Percentiles rank a stretch among this genome's conserved stretches.
phyloP scores from a whole-genome alignment of 176 grass and related monocot genomes.

The Avena atlantica region DNA sequence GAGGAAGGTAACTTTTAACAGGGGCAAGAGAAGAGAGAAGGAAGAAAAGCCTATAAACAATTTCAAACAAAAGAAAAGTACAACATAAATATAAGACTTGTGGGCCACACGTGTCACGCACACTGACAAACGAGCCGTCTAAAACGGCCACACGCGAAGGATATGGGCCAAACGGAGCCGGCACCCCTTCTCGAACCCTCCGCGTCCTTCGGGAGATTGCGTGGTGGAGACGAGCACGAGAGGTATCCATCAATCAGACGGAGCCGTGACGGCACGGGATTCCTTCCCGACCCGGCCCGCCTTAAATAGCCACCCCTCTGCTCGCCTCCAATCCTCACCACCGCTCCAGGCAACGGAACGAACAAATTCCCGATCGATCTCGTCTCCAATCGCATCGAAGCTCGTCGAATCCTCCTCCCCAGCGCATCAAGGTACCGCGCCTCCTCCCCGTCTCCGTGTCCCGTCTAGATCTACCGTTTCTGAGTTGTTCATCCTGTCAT shows the following conservation, averaged over 20 bases:
- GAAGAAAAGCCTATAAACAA: too few species aligned
- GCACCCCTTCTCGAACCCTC: neutral
- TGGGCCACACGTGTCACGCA: too few species aligned
- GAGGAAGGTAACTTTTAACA: too few species aligned
- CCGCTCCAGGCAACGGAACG: neutral
- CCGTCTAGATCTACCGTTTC: neutral
- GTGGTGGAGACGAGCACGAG: neutral
- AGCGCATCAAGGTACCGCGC: neutral
- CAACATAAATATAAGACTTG: too few species aligned
- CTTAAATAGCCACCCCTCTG: constrained; percentile 4
- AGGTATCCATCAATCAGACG: neutral
- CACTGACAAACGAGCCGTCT: too few species aligned
- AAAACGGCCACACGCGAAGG: neutral
- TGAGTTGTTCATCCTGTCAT: neutral
- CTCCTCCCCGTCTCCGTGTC: neutral
- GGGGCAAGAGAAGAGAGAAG: too few species aligned
- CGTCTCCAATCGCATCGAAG: neutral
- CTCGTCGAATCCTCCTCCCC: neutral
- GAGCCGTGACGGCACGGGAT: constrained; percentile 39
- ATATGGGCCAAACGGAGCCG: neutral
- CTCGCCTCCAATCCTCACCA: neutral
- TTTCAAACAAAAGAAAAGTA: too few species aligned
- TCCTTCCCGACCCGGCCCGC: neutral
- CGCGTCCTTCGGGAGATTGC: neutral
- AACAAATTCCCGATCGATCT: neutral